These are phyloP conservation scores for Rhypophila decipiens DNA, from an alignment of 495 filamentous ascomycete species.

Conservation along the genomic window DNA sequence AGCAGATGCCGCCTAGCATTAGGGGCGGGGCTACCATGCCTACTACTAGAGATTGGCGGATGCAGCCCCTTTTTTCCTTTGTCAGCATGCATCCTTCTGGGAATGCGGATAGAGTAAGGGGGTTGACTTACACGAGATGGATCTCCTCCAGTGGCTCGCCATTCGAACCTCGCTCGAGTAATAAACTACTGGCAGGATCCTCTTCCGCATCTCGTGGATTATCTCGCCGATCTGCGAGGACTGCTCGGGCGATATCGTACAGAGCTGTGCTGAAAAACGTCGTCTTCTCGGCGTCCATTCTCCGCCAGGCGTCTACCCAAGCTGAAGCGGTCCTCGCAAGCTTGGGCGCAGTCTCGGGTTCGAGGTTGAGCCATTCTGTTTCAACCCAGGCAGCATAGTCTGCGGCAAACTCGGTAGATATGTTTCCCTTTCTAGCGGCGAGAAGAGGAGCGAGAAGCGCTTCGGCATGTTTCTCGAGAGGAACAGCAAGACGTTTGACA, in stretches of 20 bases:
- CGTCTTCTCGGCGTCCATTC: constrained; percentile 3
- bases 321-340: constrained; percentile 7
- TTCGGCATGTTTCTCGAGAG: constrained; percentile 2
- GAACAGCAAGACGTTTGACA: constrained; percentile 1
- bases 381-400: constrained; percentile 9
- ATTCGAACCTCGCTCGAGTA: constrained; percentile 4
- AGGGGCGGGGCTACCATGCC: constrained; percentile 11
- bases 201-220: constrained; percentile 8
- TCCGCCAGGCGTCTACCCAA: constrained; percentile 10
- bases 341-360: constrained; percentile 6
- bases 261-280: constrained; percentile 3
- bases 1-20: constrained; percentile 9
- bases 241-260: constrained; percentile 9
- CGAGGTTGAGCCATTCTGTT: constrained; percentile 11
- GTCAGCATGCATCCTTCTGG: too few species aligned
- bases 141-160: constrained; percentile 6
- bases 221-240: constrained; percentile 4
- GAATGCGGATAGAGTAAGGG: background rate
- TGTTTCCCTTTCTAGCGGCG: constrained; percentile 2
- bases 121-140: constrained; percentile 4
- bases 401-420: constrained; percentile 8
- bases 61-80: constrained; percentile 3
- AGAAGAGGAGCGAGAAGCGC: constrained; percentile 1
- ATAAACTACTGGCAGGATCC: constrained; percentile 8
- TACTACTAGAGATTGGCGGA: constrained; percentile 6